phyloP scores from a whole-genome alignment of 208 protist genomes.

The Phytomonas serpens region DNA sequence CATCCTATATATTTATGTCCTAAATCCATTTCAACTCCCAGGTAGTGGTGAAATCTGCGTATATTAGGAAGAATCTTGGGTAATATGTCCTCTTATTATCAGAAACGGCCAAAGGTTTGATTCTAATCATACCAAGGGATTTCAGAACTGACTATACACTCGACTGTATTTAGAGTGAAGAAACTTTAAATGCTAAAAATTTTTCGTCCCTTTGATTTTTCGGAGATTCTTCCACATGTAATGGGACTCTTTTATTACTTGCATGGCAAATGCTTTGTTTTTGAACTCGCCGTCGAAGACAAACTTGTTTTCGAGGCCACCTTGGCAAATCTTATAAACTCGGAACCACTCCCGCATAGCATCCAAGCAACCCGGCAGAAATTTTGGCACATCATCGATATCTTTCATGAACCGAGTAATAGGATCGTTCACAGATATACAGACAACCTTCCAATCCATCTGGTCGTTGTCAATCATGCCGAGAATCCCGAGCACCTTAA shows the following conservation, averaged over 20 bases:
- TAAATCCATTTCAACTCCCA: background rate
- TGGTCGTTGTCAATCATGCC: conserved; percentile 93
- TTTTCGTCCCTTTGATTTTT: conserved; percentile 76
- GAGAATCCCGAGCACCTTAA: conserved; percentile 88
- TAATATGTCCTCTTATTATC: background rate
- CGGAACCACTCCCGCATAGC: conserved; percentile 87
- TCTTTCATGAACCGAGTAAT: conserved; percentile 85
- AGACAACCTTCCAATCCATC: conserved; percentile 94
- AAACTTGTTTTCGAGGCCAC: conserved; percentile 90
- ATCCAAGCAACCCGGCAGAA: conserved; percentile 84
- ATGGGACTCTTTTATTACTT: conserved; percentile 87
- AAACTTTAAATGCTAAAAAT: conserved; percentile 34
- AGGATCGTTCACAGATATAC: conserved; percentile 87
- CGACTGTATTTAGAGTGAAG: background rate
- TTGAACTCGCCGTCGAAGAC: conserved; percentile 87
- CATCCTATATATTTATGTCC: background rate
- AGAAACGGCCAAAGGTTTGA: background rate
- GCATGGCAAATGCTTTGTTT: conserved; percentile 77
- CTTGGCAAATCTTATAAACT: conserved; percentile 91
- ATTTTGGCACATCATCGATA: conserved; percentile 84
- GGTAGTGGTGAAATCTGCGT: background rate
- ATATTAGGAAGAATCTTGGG: background rate
- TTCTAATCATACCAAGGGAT: background rate
- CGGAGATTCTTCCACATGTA: conserved; percentile 90
- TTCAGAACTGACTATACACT: background rate